Base-by-base conservation (phyloP, 805 yeast genomes). In the Citeromyces nyonsensis region DNA sequence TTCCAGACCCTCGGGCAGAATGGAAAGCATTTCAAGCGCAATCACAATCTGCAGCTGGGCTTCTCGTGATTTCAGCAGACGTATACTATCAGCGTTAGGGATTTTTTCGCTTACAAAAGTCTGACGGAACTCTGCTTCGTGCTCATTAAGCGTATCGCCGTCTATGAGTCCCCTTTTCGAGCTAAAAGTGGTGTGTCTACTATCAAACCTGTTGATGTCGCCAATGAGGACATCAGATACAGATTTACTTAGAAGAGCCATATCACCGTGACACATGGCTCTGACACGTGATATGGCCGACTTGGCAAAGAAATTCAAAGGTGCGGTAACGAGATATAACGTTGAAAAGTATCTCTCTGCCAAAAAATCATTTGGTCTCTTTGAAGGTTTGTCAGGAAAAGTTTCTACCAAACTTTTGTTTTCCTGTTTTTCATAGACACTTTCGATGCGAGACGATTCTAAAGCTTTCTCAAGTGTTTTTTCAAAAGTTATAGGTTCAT, bases 1-100 rank as follows among this genome's bases (percentile, higher is more conserved):
- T 25, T 6, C 15, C 13, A 9, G 15, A 18, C 15, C 15, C 7
- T 15, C 24, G 20, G 26, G 28, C 13, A 25, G 12, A 5, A 51
- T 14, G 20, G 39, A 41, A 2, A 52, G 34, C 10, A 48, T 13
- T 30, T 52, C 57, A 15, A 52, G 31, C 13, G 43, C 29, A 15
- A 53, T 27, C 10, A 53, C 27, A 3, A 53, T 39, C 33, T 53
- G 58, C 14, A 51, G 33, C 33, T 45, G 47, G 3, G 50, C 45
- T 28, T 53, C 58, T 27, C 47, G 38, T 1, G 39, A 28, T 31
- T 45, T 51, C 13, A 51, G 29, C 15, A 31, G 24, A 4, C 33
- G 24, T 12, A 44, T 28, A 7, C 18, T 20, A 18, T 27, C 22
- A 15, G 13, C 15, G 18, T 15, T 15, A 27, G 15, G 29, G n/a